Evolutionary conservation across 108 stramenopile species (phyloP).

Genomic region (Cyclotella atomus): DNA sequence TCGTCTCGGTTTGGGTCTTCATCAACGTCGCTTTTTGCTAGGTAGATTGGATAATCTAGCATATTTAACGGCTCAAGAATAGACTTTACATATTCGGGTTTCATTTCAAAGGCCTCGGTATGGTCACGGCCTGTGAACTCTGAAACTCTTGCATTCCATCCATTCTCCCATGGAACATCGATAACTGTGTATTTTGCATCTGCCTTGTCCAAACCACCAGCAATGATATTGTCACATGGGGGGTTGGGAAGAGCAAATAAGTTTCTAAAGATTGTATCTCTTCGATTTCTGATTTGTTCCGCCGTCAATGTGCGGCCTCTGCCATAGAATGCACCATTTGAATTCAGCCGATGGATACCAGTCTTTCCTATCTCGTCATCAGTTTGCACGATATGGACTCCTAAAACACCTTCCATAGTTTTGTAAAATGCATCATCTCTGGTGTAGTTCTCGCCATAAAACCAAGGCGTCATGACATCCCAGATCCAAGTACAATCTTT

Average conservation of each 20-base stretch:
- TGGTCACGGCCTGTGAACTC: conserved; percentile 3
- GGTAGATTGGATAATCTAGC: conserved; percentile 14
- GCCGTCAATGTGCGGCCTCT: not conserved
- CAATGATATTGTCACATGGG: not conserved
- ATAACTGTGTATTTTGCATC: conserved; percentile 5
- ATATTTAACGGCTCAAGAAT: conserved; percentile 28
- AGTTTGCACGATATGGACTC: not conserved
- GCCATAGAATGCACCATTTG: not conserved
- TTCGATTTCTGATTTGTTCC: not conserved
- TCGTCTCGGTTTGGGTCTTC: conserved; percentile 12
- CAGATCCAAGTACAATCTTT: conserved; percentile 9
- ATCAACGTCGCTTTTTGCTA: conserved; percentile 1
- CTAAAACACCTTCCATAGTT: not conserved
- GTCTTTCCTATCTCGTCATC: not conserved
- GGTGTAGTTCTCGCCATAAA: not conserved
- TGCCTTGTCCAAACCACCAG: not conserved
- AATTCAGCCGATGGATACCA: not conserved
- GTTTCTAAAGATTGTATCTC: conserved; percentile 6
- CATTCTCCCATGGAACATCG: not conserved
- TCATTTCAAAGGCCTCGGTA: conserved; percentile 15
- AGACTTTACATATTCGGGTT: conserved; percentile 32
- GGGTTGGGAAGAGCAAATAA: not conserved
- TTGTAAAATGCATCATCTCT: conserved; percentile 1
- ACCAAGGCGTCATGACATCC: not conserved
- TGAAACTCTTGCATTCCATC: conserved; percentile 1